Base-by-base conservation (phyloP, 768 basidiomycete genomes). In the Boletus subparvulus region DNA sequence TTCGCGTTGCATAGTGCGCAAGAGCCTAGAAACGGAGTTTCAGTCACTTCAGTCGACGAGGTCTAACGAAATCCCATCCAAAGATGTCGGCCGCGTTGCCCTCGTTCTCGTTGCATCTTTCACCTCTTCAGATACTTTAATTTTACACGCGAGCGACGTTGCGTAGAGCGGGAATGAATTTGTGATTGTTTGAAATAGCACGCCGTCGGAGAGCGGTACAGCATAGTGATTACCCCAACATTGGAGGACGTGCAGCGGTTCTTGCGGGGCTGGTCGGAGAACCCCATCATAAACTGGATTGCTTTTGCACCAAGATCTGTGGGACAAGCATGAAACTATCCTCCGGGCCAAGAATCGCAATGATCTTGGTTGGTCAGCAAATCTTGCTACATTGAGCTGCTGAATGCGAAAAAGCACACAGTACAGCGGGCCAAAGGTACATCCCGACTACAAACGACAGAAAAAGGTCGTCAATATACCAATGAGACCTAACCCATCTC, bases 161-260 rank as follows among this genome's bases (percentile, higher is more conserved):
- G 87, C 86, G 65, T 95, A 96, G 67, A 83, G 88, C 0, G 96
- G 95, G 74, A 98, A 96, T 71, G 95, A 87, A 65, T 94, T 90
- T 0, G 90, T 80, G 21, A 98, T 80, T 14, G 83, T 79, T 45
- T 78, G 81, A 36, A 97, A 79, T 0, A 72, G n/a, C n/a, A 24
- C 44, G 5, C 59, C 35, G 17, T 56, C 55, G 9, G 72, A 58
- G 37, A 60, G 57, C 8, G 62, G 52, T n/a, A 43, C 9, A n/a
- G 14, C 16, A 43, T 39, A 50, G 17, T 54, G 65, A 33, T 21
- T 58, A 30, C 55, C 46, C 66, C 61, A 63, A 33, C 69, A 72
- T 21, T 47, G 61, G 41, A 61, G 62, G 19, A 30, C 39, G 36
- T 50, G 54, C 21, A 13, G 12, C 0, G 61, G 51, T 16, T 47